Evolutionary conservation across 108 stramenopile genomes (phyloP).

Genomic region (Skeletonema costatum): DNA sequence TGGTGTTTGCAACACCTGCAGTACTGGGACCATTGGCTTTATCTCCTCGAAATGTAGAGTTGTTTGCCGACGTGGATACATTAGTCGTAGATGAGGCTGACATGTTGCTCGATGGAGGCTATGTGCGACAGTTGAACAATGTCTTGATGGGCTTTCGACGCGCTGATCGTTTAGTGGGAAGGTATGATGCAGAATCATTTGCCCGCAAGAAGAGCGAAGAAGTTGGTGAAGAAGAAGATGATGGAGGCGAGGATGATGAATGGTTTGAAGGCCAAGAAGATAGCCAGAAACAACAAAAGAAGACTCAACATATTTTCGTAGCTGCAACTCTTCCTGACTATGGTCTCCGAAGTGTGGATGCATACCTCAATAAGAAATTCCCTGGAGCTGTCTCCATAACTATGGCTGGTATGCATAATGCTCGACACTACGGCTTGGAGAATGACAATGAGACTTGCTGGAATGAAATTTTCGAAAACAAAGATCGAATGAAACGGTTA

Average conservation of each 20-base stretch:
- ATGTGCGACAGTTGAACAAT: slow-evolving; percentile 83
- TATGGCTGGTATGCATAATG: slow-evolving; percentile 86
- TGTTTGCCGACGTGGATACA: slow-evolving; percentile 87
- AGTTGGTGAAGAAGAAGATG: slow-evolving; percentile 35
- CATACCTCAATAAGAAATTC: slow-evolving; percentile 83
- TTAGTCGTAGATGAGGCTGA: slow-evolving; percentile 96
- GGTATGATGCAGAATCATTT: slow-evolving; percentile 27
- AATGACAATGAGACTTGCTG: slow-evolving; percentile 65
- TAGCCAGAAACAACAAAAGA: slow-evolving; percentile 22
- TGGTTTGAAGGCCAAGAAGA: slow-evolving; percentile 2
- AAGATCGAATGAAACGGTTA: slow-evolving; percentile 79
- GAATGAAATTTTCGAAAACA: slow-evolving; percentile 71
- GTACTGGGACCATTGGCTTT: slow-evolving; percentile 88
- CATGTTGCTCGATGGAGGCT: slow-evolving; percentile 97
- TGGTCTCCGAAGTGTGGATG: slow-evolving; percentile 92
- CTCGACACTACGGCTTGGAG: slow-evolving; percentile 80
- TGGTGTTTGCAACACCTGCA: slow-evolving; percentile 95
- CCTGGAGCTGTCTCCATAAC: slow-evolving; percentile 71
- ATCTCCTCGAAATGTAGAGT: slow-evolving; percentile 84
- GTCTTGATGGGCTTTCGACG: slow-evolving; percentile 92
- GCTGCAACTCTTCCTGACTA: slow-evolving; percentile 96
- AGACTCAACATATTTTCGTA: slow-evolving; percentile 86
- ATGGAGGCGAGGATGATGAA: slow-evolving; percentile 16
- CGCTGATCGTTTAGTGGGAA: slow-evolving; percentile 59
- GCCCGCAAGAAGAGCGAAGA: slow-evolving; percentile 25